Evolutionary conservation across 306 rosid species (phyloP), one percentile per base, ranked within the genome.

Genomic region (Sindora glabra): DNA sequence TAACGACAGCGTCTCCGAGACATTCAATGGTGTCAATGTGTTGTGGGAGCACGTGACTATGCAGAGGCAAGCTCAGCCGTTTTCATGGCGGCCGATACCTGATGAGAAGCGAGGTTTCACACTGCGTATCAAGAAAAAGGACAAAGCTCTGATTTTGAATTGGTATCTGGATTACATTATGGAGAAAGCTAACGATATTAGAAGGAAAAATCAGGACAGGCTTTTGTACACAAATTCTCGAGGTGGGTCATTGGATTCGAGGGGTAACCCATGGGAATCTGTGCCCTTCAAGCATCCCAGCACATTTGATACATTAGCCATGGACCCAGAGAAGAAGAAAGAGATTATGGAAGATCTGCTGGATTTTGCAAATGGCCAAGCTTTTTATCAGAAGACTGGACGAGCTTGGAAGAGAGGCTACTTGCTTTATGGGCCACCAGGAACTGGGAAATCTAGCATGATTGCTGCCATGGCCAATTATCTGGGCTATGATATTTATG

Each of bases 251-350:
- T 40, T 92, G 50, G 99, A 92, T 34, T 78, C 97, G 0, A 56
- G 99, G 3, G 97, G 99, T 0, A 87, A 94, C n/a, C 99, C 99
- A 0, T 94, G 97, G 99, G 99, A 94, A 45, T 94, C 99, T 0
- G 96, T 92, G 11, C 97, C 99, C 0, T 92, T 92, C 50, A 92
- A 92, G 39, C 99, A 92, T 27, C 97, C 99, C 0, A 89, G 99
- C 73, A 92, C 99, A 0, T 92, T 92, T 25, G 89, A 92, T 8
- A 92, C 99, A 0, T 57, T 92, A 30, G 99, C 99, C 2, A 89
- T 92, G 95, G 99, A 92, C 62, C 99, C 95, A 3, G 18, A 5
- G 5, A 69, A 41, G 68, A 94, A 94, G 68, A 47, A 38, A 5
- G 72, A 73, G 74, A 86, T 94, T 10, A 86, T 89, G 97, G 81